Percentiles rank a stretch among this genome's conserved stretches.
Conservation (phyloP, 208 protist species). For the Zelonia costaricensis region DNA sequence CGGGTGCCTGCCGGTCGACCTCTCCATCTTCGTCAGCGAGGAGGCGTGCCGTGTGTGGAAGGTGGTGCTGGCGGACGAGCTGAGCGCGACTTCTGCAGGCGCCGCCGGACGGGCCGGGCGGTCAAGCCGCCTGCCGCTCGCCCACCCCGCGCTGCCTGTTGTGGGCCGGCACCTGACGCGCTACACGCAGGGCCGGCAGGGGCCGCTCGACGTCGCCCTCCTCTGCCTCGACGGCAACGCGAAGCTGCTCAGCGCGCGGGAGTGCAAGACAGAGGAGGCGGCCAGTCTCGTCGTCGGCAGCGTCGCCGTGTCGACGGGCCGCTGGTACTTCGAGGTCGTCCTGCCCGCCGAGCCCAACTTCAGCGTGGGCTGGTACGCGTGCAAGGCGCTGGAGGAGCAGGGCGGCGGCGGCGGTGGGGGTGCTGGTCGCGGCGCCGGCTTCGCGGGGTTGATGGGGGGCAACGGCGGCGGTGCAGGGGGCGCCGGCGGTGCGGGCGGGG, state of each 20-base stretch:
- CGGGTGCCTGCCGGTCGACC: constrained; percentile 77
- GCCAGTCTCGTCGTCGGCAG: constrained; percentile 62
- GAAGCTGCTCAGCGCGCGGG: constrained; percentile 19
- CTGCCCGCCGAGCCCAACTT: constrained; percentile 39
- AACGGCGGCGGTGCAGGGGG: neutral
- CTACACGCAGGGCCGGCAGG: constrained; percentile 48
- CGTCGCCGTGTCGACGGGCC: constrained; percentile 67
- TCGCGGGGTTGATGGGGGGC: neutral
- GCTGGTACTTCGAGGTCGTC: constrained; percentile 91
- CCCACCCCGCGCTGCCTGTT: constrained; percentile 11
- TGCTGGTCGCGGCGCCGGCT: too few relatives aligned
- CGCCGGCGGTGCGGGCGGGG: neutral
- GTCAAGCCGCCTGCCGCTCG: constrained; percentile 5
- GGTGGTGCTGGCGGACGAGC: constrained; percentile 46
- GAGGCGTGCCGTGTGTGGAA: constrained; percentile 56
- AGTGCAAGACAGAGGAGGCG: constrained; percentile 49
- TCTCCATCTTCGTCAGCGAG: constrained; percentile 55
- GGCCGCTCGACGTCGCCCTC: constrained; percentile 59
- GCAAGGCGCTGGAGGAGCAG: constrained; percentile 29
- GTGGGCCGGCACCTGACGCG: constrained; percentile 8
- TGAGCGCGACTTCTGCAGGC: constrained; percentile 15
- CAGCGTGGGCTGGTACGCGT: constrained; percentile 60
- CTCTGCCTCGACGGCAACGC: constrained; percentile 38
- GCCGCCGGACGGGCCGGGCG: neutral
- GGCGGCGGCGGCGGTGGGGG: constrained; percentile 5